These are phyloP conservation scores for Fusarium torreyae DNA, from an alignment of 2,329 filamentous ascomycete species.

Conservation along the genomic window DNA sequence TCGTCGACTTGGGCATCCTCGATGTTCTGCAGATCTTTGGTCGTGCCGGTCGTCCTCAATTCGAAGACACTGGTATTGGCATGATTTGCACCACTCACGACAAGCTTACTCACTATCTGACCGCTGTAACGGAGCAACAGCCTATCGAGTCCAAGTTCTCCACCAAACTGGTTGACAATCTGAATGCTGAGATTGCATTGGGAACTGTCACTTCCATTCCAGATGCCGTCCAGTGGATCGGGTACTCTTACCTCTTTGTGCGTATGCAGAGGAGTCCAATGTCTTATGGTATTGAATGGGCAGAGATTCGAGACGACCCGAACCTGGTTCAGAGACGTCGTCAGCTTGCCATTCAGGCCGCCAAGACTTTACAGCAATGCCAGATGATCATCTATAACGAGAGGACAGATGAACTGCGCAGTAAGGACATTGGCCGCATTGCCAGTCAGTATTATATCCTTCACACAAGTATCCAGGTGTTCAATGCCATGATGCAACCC, in stretches of 20 bases:
- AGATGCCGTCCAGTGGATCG: conserved; percentile 96
- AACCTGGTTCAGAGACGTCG: conserved; percentile 87
- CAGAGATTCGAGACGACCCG: conserved; percentile 90
- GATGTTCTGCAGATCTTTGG: conserved; percentile 99
- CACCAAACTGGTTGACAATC: conserved; percentile 91
- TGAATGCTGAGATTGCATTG: conserved; percentile 94
- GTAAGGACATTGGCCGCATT: conserved; percentile 96
- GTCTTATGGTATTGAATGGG: conserved; percentile 95
- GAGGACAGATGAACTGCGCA: conserved; percentile 89
- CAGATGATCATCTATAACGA: conserved; percentile 99
- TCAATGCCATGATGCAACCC: conserved; percentile 94
- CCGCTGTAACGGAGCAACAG: conserved; percentile 93
- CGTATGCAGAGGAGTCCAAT: conserved; percentile 94
- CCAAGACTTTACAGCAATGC: conserved; percentile 87
- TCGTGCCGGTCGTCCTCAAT: conserved; percentile 96
- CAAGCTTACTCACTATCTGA: conserved; percentile 90
- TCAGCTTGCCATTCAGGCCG: conserved; percentile 89
- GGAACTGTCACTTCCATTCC: conserved; percentile 95
- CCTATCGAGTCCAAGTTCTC: conserved; percentile 99
- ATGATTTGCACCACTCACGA: conserved; percentile 99
- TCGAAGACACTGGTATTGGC: conserved; percentile 96
- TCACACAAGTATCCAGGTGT: conserved; percentile 93
- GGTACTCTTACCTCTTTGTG: conserved; percentile 97
- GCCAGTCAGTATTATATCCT: conserved; percentile 97
- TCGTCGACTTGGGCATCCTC: conserved; percentile 94